Evolutionary conservation across 768 basidiomycete genomes (phyloP).

Genomic region (Hypholoma fasciculare): DNA sequence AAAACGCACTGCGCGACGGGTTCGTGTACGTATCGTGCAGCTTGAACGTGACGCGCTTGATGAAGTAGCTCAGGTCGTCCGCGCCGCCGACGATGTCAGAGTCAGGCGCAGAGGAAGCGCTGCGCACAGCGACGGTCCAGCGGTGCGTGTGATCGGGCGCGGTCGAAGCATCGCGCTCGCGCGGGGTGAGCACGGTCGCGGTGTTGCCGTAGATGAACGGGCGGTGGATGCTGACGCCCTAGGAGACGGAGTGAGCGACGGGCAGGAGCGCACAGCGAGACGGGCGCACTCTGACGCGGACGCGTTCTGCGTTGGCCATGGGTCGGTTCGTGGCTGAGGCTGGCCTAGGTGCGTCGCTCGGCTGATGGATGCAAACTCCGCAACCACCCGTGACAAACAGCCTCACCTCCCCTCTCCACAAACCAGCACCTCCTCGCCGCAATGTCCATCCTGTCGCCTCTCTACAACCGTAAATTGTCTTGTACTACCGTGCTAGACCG

Average conservation of each 20-base stretch:
- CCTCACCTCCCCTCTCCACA: conserved; percentile 23
- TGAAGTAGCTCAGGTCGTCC: conserved; percentile 88
- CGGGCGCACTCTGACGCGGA: conserved; percentile 73
- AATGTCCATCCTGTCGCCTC: conserved; percentile 54
- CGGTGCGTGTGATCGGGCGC: conserved; percentile 86
- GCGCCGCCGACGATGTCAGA: conserved; percentile 84
- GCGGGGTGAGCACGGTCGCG: conserved; percentile 71
- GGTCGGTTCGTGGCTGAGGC: conserved; percentile 23
- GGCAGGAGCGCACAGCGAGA: conserved; percentile 6
- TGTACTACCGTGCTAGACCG: not conserved
- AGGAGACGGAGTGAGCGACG: conserved; percentile 12
- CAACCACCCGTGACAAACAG: conserved; percentile 34
- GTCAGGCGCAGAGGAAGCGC: conserved; percentile 74
- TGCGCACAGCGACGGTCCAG: conserved; percentile 95
- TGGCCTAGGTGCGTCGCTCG: conserved; percentile 27
- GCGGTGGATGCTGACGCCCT: conserved; percentile 87
- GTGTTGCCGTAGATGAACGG: conserved; percentile 97
- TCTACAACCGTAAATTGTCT: conserved; percentile 61
- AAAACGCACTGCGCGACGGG: conserved; percentile 78
- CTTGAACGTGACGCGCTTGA: conserved; percentile 97
- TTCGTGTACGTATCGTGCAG: conserved; percentile 95
- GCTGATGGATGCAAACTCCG: conserved; percentile 44
- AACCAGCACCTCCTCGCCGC: conserved; percentile 14
- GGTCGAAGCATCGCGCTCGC: conserved; percentile 60
- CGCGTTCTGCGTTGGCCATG: conserved; percentile 66